phyloP scores from a whole-genome alignment of 352 stramenopile species.

The Pythium rhizo-oryzae region DNA sequence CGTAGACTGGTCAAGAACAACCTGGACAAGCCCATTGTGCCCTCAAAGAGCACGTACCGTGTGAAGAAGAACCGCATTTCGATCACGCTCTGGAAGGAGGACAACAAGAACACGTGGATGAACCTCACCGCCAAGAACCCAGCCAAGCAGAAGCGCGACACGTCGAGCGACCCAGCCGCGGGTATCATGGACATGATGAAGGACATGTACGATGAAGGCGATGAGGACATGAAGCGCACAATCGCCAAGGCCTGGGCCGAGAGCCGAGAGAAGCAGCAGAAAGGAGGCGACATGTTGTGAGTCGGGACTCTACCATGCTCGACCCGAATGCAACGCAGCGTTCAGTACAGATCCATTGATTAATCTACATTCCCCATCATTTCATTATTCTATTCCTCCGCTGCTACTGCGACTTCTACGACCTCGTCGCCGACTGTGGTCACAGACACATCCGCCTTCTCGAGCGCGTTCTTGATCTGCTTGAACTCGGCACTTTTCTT shows the following conservation, averaged over 20 bases:
- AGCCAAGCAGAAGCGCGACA: constrained; percentile 47
- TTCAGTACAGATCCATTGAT: neutral
- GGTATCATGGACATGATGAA: constrained; percentile 94
- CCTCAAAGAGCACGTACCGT: constrained; percentile 72
- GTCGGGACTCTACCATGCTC: neutral
- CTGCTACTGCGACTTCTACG: constrained; percentile 5
- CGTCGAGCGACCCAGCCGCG: constrained; percentile 62
- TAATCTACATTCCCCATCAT: neutral
- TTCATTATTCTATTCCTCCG: constrained; percentile 10
- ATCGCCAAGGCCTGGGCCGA: constrained; percentile 90
- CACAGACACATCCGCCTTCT: constrained; percentile 57
- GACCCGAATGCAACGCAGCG: neutral
- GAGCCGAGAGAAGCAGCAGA: constrained; percentile 67
- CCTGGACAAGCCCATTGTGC: constrained; percentile 85
- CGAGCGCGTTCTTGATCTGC: constrained; percentile 68
- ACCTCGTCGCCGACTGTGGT: constrained; percentile 53
- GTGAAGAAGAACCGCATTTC: constrained; percentile 88
- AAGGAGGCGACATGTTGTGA: constrained; percentile 13
- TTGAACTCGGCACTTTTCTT: constrained; percentile 73
- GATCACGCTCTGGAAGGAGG: constrained; percentile 74
- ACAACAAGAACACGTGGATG: constrained; percentile 82
- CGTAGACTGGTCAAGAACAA: constrained; percentile 68
- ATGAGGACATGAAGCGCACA: constrained; percentile 90
- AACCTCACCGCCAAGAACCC: constrained; percentile 86
- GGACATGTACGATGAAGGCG: constrained; percentile 90